phyloP scores from a whole-genome alignment of 768 basidiomycete genomes.

The Dendrothele bispora region DNA sequence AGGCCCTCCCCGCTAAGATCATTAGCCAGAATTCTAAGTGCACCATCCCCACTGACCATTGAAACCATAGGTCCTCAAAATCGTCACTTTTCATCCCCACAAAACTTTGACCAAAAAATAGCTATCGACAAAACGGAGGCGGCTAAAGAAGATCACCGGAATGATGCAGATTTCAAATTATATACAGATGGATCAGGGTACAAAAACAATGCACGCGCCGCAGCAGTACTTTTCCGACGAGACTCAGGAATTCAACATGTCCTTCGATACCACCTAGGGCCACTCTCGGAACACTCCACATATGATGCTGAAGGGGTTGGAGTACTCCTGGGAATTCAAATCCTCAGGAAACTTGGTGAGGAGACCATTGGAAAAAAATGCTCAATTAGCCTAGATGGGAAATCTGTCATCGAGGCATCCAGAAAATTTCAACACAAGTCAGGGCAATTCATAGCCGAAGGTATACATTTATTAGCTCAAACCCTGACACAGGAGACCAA shows the following conservation, averaged over 20 bases:
- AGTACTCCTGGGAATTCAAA: neutral
- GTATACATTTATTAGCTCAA: neutral
- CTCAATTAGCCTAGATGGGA: neutral
- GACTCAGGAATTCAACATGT: neutral
- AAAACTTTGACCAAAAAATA: neutral
- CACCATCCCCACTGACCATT: neutral
- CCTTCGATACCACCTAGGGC: neutral
- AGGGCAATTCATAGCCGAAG: neutral
- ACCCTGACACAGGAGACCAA: neutral
- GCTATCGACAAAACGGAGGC: neutral
- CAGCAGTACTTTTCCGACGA: neutral
- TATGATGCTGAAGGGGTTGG: slow-evolving; percentile 2
- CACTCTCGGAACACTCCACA: neutral
- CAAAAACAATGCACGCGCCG: slow-evolving; percentile 4
- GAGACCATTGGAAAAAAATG: neutral
- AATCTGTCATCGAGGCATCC: neutral
- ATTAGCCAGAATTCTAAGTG: slow-evolving; percentile 1
- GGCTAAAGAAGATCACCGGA: neutral
- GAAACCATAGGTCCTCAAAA: neutral
- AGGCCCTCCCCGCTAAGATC: slow-evolving; percentile 13
- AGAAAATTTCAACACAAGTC: neutral
- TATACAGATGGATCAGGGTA: slow-evolving; percentile 15
- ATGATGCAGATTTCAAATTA: neutral
- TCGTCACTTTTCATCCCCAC: too few relatives aligned
- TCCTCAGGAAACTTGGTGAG: neutral